phyloP scores from a whole-genome alignment of 2,329 filamentous ascomycete genomes.

The Aspergillus piperis region DNA sequence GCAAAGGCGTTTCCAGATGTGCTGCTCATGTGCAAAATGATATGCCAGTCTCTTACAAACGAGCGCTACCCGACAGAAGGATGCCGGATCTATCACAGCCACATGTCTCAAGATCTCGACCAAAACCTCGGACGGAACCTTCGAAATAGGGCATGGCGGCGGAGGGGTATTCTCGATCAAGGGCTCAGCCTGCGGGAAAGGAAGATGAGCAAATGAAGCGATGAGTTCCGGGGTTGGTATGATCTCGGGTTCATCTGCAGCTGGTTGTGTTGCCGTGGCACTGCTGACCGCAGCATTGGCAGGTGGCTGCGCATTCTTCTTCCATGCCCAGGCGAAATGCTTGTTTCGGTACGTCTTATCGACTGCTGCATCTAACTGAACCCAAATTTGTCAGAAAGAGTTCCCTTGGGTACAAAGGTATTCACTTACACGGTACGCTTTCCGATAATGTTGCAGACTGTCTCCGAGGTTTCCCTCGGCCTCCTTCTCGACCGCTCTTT shows the following conservation, averaged over 20 bases:
- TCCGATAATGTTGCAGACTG: conserved; percentile 83
- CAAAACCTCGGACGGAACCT: conserved; percentile 80
- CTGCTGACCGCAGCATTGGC: conserved; percentile 56
- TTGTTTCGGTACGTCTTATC: conserved; percentile 88
- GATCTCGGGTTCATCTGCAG: conserved; percentile 52
- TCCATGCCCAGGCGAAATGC: conserved; percentile 72
- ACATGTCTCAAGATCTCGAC: conserved; percentile 75
- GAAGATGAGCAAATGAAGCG: conserved; percentile 68
- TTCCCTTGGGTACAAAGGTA: conserved; percentile 14
- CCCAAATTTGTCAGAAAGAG: conserved; percentile 12
- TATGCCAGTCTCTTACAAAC: conserved; percentile 89
- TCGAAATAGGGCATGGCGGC: conserved; percentile 78
- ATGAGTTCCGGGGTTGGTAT: conserved; percentile 69
- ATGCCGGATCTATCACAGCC: conserved; percentile 72
- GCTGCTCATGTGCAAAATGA: conserved; percentile 78
- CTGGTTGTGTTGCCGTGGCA: conserved; percentile 58
- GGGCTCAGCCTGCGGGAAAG: conserved; percentile 68
- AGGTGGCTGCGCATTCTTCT: conserved; percentile 45
- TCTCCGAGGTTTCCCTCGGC: conserved; percentile 82
- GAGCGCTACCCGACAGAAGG: conserved; percentile 71
- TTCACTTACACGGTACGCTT: conserved; percentile 75
- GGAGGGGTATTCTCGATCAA: conserved; percentile 69
- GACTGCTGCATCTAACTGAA: conserved; percentile 76
- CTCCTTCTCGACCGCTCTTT: conserved; percentile 87
- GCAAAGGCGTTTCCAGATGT: conserved; percentile 79